phyloP scores from a whole-genome alignment of 306 rosid genomes.

The Dalbergia cultrata region DNA sequence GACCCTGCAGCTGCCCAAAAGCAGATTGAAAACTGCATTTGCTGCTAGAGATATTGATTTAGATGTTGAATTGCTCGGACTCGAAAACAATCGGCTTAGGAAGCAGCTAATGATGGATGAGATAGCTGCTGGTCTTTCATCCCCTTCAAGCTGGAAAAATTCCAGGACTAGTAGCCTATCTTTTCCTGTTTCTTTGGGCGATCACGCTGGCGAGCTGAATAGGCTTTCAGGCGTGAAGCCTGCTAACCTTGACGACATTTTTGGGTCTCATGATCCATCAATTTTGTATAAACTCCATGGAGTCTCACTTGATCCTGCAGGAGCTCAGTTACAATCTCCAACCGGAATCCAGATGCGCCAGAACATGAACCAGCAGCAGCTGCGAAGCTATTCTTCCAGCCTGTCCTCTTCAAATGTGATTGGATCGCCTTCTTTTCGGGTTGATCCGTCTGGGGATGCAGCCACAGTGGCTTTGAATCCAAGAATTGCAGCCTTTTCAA shows the following conservation, averaged over 20 bases:
- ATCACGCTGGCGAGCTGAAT: constrained; percentile 58
- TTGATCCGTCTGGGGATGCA: constrained; percentile 51
- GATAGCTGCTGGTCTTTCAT: constrained; percentile 63
- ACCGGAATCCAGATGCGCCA: constrained; percentile 68
- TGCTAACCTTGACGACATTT: constrained; percentile 69
- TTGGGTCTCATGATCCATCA: constrained; percentile 65
- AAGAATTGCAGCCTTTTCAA: constrained; percentile 76
- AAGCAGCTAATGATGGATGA: constrained; percentile 71
- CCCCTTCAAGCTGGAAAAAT: constrained; percentile 75
- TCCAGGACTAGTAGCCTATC: constrained; percentile 62
- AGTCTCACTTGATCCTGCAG: constrained; percentile 60
- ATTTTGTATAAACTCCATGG: constrained; percentile 68
- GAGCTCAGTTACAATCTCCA: constrained; percentile 71
- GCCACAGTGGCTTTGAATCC: constrained; percentile 60
- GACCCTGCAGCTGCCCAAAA: constrained; percentile 73
- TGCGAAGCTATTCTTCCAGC: constrained; percentile 62
- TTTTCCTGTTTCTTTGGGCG: constrained; percentile 53
- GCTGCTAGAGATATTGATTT: constrained; percentile 70
- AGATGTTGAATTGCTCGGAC: constrained; percentile 56
- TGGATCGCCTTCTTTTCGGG: constrained; percentile 53
- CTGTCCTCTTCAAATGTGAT: constrained; percentile 60
- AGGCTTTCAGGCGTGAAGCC: constrained; percentile 70
- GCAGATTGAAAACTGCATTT: constrained; percentile 69
- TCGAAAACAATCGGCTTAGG: constrained; percentile 61
- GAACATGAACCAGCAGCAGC: constrained; percentile 60